phyloP scores from a whole-genome alignment of 2,329 filamentous ascomycete species.

The Aspergillus terreus region DNA sequence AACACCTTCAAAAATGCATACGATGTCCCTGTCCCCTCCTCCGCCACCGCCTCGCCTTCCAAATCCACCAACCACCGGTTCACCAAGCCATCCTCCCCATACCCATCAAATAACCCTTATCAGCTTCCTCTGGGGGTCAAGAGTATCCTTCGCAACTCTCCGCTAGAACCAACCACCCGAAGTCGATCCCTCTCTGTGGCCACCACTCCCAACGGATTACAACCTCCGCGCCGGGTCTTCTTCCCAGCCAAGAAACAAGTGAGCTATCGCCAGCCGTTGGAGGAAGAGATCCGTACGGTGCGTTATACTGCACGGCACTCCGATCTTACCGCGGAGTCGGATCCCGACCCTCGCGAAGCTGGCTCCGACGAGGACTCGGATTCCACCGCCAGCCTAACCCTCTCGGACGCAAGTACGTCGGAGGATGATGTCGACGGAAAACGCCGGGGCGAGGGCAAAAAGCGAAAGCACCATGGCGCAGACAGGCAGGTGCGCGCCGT shows the following conservation, averaged over 20 bases:
- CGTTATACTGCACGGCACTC: slow-evolving; percentile 55
- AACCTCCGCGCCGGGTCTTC: slow-evolving; percentile 32
- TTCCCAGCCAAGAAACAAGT: slow-evolving; percentile 58
- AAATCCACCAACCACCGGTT: slow-evolving; percentile 24
- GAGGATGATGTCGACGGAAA: slow-evolving; percentile 24
- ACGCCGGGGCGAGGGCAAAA: slow-evolving; percentile 30
- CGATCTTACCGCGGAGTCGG: slow-evolving; percentile 43
- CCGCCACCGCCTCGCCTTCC: slow-evolving; percentile 35
- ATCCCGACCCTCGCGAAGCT: slow-evolving; percentile 11
- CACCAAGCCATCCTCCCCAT: slow-evolving; percentile 30
- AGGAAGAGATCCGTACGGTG: slow-evolving; percentile 57
- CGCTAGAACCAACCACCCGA: slow-evolving; percentile 32
- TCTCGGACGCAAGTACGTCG: slow-evolving; percentile 27
- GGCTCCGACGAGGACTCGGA: slow-evolving; percentile 25
- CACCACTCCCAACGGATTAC: slow-evolving; percentile 32
- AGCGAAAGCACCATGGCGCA: slow-evolving; percentile 27
- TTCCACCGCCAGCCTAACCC: slow-evolving; percentile 24
- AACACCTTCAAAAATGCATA: slow-evolving; percentile 63
- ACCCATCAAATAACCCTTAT: slow-evolving; percentile 30
- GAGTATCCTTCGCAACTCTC: slow-evolving; percentile 48
- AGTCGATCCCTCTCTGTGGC: slow-evolving; percentile 40
- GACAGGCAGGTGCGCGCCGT: slow-evolving; percentile 39
- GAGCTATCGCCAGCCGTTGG: slow-evolving; percentile 52
- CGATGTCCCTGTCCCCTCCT: slow-evolving; percentile 40
- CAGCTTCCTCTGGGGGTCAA: slow-evolving; percentile 42